These are phyloP conservation scores for Tuber calosporum DNA, from an alignment of 495 filamentous ascomycete genomes.

Conservation along the genomic window DNA sequence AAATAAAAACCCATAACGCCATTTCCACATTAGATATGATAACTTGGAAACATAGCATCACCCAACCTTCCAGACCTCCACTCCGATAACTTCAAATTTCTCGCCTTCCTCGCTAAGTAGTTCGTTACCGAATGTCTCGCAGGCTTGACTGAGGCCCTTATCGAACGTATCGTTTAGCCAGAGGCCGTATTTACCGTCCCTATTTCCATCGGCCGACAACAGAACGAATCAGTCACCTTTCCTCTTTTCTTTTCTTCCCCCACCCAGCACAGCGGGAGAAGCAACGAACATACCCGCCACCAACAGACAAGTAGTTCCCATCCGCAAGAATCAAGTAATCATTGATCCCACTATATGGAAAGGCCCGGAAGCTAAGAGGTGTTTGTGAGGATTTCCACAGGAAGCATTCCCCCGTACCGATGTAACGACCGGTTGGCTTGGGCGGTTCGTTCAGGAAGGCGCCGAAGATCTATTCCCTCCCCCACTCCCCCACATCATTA, in stretches of 20 bases:
- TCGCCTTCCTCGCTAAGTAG: conserved; percentile 77
- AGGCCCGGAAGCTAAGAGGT: conserved; percentile 76
- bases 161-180: conserved; percentile 90
- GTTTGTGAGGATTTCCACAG: conserved; percentile 74
- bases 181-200: conserved; percentile 82
- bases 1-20: background rate
- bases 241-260: background rate
- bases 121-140: conserved; percentile 92
- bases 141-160: conserved; percentile 69
- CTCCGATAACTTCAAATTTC: conserved; percentile 85
- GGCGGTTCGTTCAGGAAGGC: conserved; percentile 79
- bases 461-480: conserved; percentile 63
- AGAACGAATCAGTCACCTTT: conserved; percentile 8
- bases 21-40: background rate
- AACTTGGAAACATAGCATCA: conserved; percentile 17
- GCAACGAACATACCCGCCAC: conserved; percentile 58
- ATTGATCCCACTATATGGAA: conserved; percentile 90
- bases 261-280: background rate
- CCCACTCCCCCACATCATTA: conserved; percentile 2
- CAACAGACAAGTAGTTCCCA: conserved; percentile 71
- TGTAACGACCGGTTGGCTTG: conserved; percentile 52
- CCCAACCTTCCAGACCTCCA: conserved; percentile 85
- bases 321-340: conserved; percentile 96
- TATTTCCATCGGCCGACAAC: conserved; percentile 36
- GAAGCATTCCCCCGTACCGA: conserved; percentile 94